These are phyloP conservation scores for Jasminum sambac DNA, from an alignment of 257 asterid species.

Conservation along the genomic window DNA sequence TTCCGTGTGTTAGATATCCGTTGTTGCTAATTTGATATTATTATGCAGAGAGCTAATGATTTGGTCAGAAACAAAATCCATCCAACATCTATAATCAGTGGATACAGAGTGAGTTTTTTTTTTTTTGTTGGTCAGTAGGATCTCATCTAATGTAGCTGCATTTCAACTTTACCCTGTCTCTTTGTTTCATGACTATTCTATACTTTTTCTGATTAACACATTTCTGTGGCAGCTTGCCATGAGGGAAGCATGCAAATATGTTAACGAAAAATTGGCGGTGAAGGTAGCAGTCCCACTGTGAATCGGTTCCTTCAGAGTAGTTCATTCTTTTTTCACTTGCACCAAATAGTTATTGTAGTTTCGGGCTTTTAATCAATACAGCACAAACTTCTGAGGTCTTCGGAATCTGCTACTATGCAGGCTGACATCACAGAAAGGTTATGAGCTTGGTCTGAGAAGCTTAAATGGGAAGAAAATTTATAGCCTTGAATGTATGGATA, in stretches of 20 bases:
- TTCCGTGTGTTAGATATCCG: neutral
- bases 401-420: neutral
- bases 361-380: neutral
- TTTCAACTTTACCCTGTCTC: neutral
- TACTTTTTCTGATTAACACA: conserved; percentile 8
- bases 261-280: conserved; percentile 82
- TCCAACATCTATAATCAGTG: conserved; percentile 95
- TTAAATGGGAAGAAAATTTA: too few species aligned
- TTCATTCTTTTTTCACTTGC: neutral
- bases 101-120: conserved; percentile 64
- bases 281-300: conserved; percentile 49
- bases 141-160: neutral
- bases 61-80: conserved; percentile 92
- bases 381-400: neutral
- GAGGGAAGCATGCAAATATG: conserved; percentile 99
- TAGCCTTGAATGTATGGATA: too few species aligned
- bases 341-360: neutral
- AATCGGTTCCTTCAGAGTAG: conserved; percentile 10
- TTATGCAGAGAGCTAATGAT: conserved; percentile 91
- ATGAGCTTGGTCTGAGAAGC: too few species aligned
- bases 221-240: conserved; percentile 75
- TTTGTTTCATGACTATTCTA: conserved; percentile 5
- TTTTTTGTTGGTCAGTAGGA: neutral
- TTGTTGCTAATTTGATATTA: conserved; percentile 22
- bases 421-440: neutral